Base-by-base conservation (phyloP, 495 filamentous ascomycete genomes). In the Penicillium silybi region DNA sequence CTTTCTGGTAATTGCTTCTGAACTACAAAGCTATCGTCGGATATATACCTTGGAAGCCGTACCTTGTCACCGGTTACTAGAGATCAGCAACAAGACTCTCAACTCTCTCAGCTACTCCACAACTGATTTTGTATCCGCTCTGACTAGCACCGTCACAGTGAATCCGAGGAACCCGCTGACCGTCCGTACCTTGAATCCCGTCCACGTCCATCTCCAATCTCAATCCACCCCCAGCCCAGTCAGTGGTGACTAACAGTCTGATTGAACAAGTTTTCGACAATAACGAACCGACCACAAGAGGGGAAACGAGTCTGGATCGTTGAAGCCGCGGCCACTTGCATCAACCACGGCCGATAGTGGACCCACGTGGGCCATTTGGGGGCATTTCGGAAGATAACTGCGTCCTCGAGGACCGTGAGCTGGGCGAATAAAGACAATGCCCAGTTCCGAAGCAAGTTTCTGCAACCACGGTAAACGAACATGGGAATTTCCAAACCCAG, bases 141-240 rank as follows among this genome's bases (percentile, higher is more conserved):
- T 71, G 74, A 7, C 78, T 79, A 22, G 78, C 54, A 4, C 79
- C 79, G 53, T 81, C 81, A 11, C 74, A 78, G 64, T 81, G 77
- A 38, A 82, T 64, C 18, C 79, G 61, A 2, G 58, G 56, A 46
- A 61, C 15, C 22, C 46, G 34, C 1, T 26, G 26, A 3, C 11
- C 22, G 6, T 23, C 22, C 6, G 22, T 2, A 23, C 22, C 6
- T 20, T 9, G 39, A 15, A 11, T 16, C 20, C 0, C 22, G 3
- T 3, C 22, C 2, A 23, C 22, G 22, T 57, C 65, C 26, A 6
- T 26, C 41, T 58, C 63, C 6, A 64, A 25, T 19, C 59, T 57
- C 20, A 62, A 15, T 16, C 63, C 62, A 11, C 54, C 63, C 29
- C 40, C 72, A 9, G 68, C 66, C 43, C 77, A 73, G 51, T 81